Conservation (phyloP, 129 eudicot genomes). For the Flaveria trinervia region DNA sequence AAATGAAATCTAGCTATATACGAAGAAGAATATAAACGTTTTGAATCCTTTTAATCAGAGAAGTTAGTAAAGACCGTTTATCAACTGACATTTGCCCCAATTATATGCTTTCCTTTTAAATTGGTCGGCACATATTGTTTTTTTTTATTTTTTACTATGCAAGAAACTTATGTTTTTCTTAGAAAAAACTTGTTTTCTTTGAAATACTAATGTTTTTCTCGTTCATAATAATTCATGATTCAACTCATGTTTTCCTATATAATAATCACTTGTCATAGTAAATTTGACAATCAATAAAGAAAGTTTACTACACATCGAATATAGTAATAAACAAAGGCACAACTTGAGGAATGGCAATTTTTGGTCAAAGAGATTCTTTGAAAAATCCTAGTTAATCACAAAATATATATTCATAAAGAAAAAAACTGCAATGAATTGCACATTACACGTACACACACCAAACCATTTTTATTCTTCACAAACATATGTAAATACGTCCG, state of each 20-base stretch:
- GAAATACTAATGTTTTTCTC: too few relatives aligned
- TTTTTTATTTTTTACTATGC: too few relatives aligned
- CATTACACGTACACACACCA: neutral
- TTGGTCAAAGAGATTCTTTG: conserved; percentile 23
- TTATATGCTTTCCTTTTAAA: too few relatives aligned
- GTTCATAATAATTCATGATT: too few relatives aligned
- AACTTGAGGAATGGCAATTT: conserved; percentile 29
- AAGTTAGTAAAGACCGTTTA: neutral
- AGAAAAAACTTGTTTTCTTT: too few relatives aligned
- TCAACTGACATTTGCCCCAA: too few relatives aligned
- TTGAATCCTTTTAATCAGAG: neutral
- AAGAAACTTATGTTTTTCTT: too few relatives aligned
- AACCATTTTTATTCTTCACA: neutral
- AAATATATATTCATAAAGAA: neutral
- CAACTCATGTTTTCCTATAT: neutral
- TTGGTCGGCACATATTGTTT: too few relatives aligned
- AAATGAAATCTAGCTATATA: neutral
- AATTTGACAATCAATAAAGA: neutral
- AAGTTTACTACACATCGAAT: neutral
- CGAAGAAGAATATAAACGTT: neutral
- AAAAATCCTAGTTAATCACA: conserved; percentile 1
- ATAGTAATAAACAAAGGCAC: conserved; percentile 9
- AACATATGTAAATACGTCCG: too few relatives aligned
- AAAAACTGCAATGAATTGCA: neutral
- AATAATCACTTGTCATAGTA: neutral